A percentile compares a stretch with the other conserved stretches of the same genome.
phyloP scores from a whole-genome alignment of 306 rosid genomes.

The Prunus salicina region DNA sequence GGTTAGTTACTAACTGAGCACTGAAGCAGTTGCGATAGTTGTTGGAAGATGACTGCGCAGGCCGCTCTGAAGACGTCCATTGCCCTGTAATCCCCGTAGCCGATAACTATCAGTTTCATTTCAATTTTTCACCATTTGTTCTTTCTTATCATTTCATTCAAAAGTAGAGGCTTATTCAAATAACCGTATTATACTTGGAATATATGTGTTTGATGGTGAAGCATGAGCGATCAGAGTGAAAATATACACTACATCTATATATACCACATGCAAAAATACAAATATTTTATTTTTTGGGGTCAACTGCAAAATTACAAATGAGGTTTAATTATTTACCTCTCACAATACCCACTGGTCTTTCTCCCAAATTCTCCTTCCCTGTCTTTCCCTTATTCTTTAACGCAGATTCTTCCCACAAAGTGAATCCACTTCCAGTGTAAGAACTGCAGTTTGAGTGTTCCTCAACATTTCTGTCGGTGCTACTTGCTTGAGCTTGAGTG shows the following conservation, averaged over 20 bases:
- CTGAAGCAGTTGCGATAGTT: slow-evolving; percentile 62
- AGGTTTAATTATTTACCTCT: slow-evolving; percentile 45
- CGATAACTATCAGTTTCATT: slow-evolving; percentile 14
- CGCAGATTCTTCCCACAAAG: slow-evolving; percentile 87
- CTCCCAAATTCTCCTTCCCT: slow-evolving; percentile 84
- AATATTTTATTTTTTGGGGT: no score
- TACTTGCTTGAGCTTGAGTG: slow-evolving; percentile 59
- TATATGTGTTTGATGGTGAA: neutral
- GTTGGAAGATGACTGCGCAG: slow-evolving; percentile 70
- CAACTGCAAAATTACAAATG: neutral
- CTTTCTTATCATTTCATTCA: neutral
- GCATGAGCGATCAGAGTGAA: neutral
- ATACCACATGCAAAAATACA: neutral
- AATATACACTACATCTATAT: neutral
- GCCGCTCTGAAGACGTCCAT: slow-evolving; percentile 67
- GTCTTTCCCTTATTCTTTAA: slow-evolving; percentile 68
- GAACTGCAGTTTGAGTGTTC: slow-evolving; percentile 86
- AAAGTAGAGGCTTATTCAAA: no score
- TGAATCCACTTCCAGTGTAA: slow-evolving; percentile 78
- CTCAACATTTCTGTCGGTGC: slow-evolving; percentile 53
- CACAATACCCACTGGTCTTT: slow-evolving; percentile 25
- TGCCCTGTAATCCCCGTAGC: slow-evolving; percentile 36
- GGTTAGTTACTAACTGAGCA: slow-evolving; percentile 64
- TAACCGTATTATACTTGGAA: no score
- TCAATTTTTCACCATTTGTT: neutral